phyloP scores from a whole-genome alignment of 2,329 filamentous ascomycete genomes.

The Scedosporium aurantiacum region DNA sequence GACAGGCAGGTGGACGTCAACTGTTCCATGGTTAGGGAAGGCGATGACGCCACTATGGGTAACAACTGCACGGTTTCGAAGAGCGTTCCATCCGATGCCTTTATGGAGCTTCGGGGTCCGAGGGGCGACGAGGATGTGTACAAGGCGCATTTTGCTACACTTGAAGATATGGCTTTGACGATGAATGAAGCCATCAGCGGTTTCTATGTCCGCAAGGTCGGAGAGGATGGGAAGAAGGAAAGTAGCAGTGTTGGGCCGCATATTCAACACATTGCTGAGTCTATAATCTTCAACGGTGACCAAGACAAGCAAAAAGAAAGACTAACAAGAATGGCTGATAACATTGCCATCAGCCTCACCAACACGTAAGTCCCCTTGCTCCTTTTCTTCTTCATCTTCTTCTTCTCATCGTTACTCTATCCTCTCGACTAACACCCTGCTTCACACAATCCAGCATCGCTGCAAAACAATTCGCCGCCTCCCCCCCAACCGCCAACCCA shows the following conservation, averaged over 20 bases:
- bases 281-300: not conserved
- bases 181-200: conserved; percentile 8
- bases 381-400: not conserved
- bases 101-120: not conserved
- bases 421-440: not conserved
- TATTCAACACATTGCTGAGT: conserved; percentile 1
- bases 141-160: conserved; percentile 3
- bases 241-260: not conserved
- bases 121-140: not conserved
- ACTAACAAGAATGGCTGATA: conserved; percentile 13
- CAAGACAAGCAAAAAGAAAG: conserved; percentile 8
- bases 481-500: not conserved
- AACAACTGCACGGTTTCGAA: conserved; percentile 7
- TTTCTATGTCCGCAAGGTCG: conserved; percentile 1
- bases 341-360: conserved; percentile 15
- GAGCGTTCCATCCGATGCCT: conserved; percentile 2
- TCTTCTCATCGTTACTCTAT: not conserved
- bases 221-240: not conserved
- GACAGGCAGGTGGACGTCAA: not conserved
- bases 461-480: not conserved
- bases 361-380: conserved; percentile 14
- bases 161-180: conserved; percentile 8
- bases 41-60: not conserved
- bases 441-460: not conserved
- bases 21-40: not conserved